Conservation (phyloP, 1,139 yeast genomes). For the Diutina ranongensis region DNA sequence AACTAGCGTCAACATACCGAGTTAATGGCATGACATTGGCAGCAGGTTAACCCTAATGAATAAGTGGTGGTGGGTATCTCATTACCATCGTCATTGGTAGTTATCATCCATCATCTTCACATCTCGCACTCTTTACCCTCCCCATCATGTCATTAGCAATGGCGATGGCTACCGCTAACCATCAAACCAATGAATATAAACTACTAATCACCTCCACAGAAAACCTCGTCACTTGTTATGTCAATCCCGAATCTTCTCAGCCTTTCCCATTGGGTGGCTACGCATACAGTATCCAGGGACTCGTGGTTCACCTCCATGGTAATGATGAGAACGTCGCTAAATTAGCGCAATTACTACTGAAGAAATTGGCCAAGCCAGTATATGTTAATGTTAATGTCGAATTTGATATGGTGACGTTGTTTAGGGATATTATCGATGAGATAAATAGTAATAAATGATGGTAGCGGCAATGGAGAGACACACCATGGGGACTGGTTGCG, state of each 20-base stretch:
- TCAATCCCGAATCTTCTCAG: background rate
- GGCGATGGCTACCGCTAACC: background rate
- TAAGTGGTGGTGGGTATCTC: background rate
- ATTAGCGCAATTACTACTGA: background rate
- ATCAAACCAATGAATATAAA: too few species aligned
- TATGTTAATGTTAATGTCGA: background rate
- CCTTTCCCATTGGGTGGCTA: background rate
- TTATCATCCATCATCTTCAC: too few species aligned
- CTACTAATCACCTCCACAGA: background rate
- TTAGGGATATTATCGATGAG: background rate
- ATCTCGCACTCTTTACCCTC: background rate
- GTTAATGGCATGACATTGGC: too few species aligned
- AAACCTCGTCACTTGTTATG: background rate
- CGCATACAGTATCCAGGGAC: slow-evolving; percentile 1
- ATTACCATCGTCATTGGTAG: too few species aligned
- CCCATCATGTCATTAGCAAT: background rate
- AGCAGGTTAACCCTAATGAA: too few species aligned
- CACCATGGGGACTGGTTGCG: background rate
- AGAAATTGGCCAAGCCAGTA: background rate
- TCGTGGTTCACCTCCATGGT: background rate
- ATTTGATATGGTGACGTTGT: background rate
- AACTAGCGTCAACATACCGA: too few species aligned
- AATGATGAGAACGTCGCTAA: background rate
- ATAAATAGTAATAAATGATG: too few species aligned
- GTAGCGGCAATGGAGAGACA: background rate